Conservation (phyloP, 129 eudicot species). For the Logfia minima region DNA sequence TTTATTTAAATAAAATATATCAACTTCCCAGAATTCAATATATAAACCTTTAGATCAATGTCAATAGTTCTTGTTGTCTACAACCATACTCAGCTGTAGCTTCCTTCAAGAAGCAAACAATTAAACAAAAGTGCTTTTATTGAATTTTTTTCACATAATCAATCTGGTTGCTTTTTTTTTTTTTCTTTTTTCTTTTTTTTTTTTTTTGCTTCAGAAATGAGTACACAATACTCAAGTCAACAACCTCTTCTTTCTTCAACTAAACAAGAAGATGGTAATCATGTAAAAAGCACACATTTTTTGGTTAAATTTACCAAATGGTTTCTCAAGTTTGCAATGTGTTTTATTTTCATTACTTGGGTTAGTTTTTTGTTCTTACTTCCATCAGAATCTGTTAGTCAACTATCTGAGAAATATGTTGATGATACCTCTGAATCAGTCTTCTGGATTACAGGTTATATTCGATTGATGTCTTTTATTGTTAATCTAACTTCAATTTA, state of each 20-base stretch:
- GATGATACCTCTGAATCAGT: conserved; percentile 41
- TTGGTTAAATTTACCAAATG: conserved; percentile 46
- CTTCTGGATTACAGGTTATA: conserved; percentile 63
- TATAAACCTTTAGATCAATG: not conserved
- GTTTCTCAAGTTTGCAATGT: conserved; percentile 56
- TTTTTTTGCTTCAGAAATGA: conserved; percentile 34
- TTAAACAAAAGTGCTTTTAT: not conserved
- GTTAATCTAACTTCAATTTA: not conserved
- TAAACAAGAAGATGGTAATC: conserved; percentile 24
- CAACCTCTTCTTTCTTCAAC: conserved; percentile 46
- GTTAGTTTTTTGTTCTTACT: conserved; percentile 48
- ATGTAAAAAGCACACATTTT: conserved; percentile 28
- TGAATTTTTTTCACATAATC: not conserved
- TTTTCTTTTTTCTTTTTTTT: not conserved
- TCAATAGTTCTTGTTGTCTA: not conserved
- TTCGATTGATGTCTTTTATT: not conserved
- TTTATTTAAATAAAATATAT: not conserved
- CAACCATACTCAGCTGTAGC: conserved; percentile 6
- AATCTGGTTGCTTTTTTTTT: conserved; percentile 5
- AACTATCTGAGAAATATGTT: conserved; percentile 28
- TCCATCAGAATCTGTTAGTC: conserved; percentile 42
- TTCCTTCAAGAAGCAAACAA: not conserved
- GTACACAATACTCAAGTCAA: conserved; percentile 28
- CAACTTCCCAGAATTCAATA: not conserved
- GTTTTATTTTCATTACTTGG: conserved; percentile 65